phyloP scores from a whole-genome alignment of 164 flowering plant species.

The Vitis labrusca region DNA sequence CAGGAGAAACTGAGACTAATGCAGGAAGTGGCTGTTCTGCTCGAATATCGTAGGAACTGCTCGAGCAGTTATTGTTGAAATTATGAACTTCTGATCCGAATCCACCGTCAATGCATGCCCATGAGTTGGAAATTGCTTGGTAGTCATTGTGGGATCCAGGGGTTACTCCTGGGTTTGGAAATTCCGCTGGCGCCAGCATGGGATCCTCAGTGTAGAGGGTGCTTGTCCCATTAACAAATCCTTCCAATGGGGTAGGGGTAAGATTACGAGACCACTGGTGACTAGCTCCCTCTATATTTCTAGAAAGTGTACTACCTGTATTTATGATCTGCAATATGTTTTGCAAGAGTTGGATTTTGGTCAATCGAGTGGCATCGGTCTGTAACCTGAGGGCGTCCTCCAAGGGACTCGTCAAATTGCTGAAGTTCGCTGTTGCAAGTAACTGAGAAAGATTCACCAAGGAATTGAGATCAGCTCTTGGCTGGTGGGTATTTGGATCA shows the following conservation, averaged over 20 bases:
- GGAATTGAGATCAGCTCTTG: conserved; percentile 49
- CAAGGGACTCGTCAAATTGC: conserved; percentile 32
- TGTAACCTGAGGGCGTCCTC: conserved; percentile 46
- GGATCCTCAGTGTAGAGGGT: background rate
- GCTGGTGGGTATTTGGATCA: conserved; percentile 68
- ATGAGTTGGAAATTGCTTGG: conserved; percentile 5
- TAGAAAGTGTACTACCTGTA: conserved; percentile 15
- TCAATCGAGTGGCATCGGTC: conserved; percentile 43
- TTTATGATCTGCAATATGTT: conserved; percentile 40
- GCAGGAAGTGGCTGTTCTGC: conserved; percentile 21
- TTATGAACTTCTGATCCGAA: background rate
- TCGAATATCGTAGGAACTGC: conserved; percentile 8
- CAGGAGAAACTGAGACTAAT: conserved; percentile 28
- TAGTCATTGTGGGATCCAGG: conserved; percentile 3
- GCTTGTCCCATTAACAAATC: conserved; percentile 8
- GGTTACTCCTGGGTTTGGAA: background rate
- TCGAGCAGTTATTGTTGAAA: conserved; percentile 5
- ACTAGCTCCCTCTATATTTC: conserved; percentile 13
- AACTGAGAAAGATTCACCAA: conserved; percentile 41
- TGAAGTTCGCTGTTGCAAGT: conserved; percentile 25
- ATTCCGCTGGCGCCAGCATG: background rate
- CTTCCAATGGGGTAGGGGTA: conserved; percentile 10
- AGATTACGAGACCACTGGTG: conserved; percentile 14
- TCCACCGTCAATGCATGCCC: conserved; percentile 6
- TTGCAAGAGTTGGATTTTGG: conserved; percentile 44